Base-by-base conservation (phyloP, 345 rosid genomes). In the Punica granatum region DNA sequence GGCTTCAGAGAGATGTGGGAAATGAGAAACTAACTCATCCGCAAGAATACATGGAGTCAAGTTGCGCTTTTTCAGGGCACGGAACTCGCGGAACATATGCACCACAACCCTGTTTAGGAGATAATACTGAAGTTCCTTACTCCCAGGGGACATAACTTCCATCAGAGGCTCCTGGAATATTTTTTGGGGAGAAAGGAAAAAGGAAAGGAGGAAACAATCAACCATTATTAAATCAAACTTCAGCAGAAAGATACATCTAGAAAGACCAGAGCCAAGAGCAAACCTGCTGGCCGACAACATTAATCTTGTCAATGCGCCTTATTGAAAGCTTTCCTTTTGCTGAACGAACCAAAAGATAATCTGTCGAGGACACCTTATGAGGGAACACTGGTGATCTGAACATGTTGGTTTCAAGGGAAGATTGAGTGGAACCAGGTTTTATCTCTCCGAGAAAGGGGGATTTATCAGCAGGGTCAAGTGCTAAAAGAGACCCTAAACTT, bases 401-500 rank as follows among this genome's bases (percentile, higher is more conserved):
- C 99, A 94, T 91, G 80, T 89, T 94, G 75, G 99, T 91, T 78
- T 81, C 95, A 72, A 94, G 76, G 70, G 96, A 86, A 43, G 93
- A 89, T 83, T 89, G 98, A 46, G 85, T 80, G 80, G 84, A 78
- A 59, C 99, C 90, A 69, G 88, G 79, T 67, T 78, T 88, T 65
- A 94, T 87, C 68, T 91, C 98, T 73, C 98, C 99, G 67, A 94
- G 95, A 79, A 94, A 94, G 69, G 98, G 99, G 35, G 98, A 89
- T 73, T 89, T 94, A 74, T 91, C 98, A 72, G 84, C 82, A 67
- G 95, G 86, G 75, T 94, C 99, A 66, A 91, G 83, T 65, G 66
- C 75, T 66, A 86, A 79, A 81, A 81, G 77, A 79, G 79, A 89
- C 67, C 99, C 99, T 78, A 84, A 70, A 73, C 76, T 78, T 76